Conservation (phyloP, 768 basidiomycete species). For the Paxillus ammoniavirescens region DNA sequence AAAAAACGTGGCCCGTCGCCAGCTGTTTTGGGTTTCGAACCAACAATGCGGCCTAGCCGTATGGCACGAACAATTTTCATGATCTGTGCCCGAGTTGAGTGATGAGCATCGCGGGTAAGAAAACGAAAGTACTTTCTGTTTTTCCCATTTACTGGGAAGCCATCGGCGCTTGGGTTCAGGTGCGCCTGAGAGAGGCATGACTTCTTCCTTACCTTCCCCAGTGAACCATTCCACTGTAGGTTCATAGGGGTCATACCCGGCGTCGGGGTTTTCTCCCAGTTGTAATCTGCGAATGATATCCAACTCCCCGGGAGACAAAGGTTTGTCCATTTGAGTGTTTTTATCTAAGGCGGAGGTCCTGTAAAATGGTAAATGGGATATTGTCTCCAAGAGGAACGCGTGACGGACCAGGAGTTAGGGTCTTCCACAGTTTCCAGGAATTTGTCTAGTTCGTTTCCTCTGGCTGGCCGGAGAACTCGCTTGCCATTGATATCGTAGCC, state of each 20-base stretch:
- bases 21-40: constrained; percentile 80
- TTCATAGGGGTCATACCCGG: constrained; percentile 87
- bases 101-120: neutral
- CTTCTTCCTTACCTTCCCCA: constrained; percentile 89
- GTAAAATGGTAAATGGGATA: constrained; percentile 1
- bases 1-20: constrained; percentile 70
- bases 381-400: neutral
- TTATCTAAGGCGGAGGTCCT: constrained; percentile 96
- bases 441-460: constrained; percentile 95
- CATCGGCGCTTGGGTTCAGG: constrained; percentile 96
- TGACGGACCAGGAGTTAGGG: constrained; percentile 75
- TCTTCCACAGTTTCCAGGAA: constrained; percentile 94
- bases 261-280: constrained; percentile 88
- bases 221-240: constrained; percentile 97
- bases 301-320: constrained; percentile 85
- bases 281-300: constrained; percentile 94
- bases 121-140: constrained; percentile 75
- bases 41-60: constrained; percentile 89
- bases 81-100: constrained; percentile 51
- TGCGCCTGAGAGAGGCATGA: constrained; percentile 88
- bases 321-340: constrained; percentile 79
- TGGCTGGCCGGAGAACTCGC: constrained; percentile 88
- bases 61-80: constrained; percentile 99
- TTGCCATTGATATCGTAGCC: constrained; percentile 96
- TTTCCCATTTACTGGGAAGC: constrained; percentile 99